Evolutionary conservation across 306 rosid genomes (phyloP), one percentile per base, ranked within the genome.

Genomic region (Vigna angularis): DNA sequence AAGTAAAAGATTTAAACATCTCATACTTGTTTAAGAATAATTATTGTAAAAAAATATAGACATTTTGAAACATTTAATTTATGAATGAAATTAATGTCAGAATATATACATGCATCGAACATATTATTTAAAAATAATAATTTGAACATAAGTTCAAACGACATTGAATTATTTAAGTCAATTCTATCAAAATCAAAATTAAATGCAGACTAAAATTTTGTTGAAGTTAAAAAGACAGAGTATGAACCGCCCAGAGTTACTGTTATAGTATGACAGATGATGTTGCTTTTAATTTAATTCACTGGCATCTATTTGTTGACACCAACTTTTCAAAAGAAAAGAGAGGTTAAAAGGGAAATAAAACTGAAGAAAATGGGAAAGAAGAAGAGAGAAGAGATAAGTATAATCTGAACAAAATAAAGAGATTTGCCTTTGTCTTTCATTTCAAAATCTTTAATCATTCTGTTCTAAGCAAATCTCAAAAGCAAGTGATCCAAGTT

Each of bases 341-440:
- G 1, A 53, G 1, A 11, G 36, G 6, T 8, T 9, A 22, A 17
- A 62, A 14, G 7, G 3, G 4, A 9, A 30, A 3, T 1, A 51
- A 16, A 51, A 16, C 15, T 22, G 14, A 38, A 62, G 67, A 32
- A 30, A 3, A 62, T 15, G 6, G 6, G 20, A 11, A 74, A 70
- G 82, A 81, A 86, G 14, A 72, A 52, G 65, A 34, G 36, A 48
- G 6, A 9, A 32, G 77, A 82, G 85, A 84, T 86, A 53, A 83
- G 38, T 82, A 78, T 83, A 73, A 90, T 81, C 83, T 48, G 58
- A 84, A 73, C 63, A 74, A 66, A 80, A 83, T 62, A 80, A 74
- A 34, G 7, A 34, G 5, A 34, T 42, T 42, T 70, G 51, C 78
- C 40, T 76, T 64, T 57, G 45, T 66, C 68, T 78, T 83, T 76